These are phyloP conservation scores for Ormosia semicastrata DNA, from an alignment of 306 rosid species.

Conservation along the genomic window DNA sequence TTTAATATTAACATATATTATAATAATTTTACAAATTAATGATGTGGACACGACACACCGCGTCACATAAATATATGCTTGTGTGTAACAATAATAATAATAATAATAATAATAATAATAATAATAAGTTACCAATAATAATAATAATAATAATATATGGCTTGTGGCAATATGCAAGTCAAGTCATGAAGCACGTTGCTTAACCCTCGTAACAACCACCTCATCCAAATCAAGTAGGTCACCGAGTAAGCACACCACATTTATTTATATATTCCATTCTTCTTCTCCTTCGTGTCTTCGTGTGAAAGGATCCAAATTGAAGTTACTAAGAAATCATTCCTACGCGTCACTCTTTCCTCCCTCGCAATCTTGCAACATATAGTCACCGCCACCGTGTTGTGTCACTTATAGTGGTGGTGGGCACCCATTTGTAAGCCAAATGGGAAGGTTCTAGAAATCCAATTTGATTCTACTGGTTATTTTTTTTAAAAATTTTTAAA, in stretches of 20 bases:
- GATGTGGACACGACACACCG: slow-evolving; percentile 33
- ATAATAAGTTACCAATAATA: no score
- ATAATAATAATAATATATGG: neutral
- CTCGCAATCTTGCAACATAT: slow-evolving; percentile 6
- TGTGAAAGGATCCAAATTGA: slow-evolving; percentile 26
- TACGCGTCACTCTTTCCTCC: slow-evolving; percentile 34
- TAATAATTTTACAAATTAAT: neutral
- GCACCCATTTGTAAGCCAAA: slow-evolving; percentile 27
- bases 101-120: no score
- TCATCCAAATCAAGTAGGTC: slow-evolving; percentile 39
- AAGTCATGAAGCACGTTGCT: slow-evolving; percentile 44
- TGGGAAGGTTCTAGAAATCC: slow-evolving; percentile 10
- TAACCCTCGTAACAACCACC: slow-evolving; percentile 24
- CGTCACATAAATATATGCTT: slow-evolving; percentile 18
- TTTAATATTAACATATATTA: no score
- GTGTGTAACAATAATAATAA: neutral
- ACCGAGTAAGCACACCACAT: slow-evolving; percentile 35
- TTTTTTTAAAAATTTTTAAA: neutral
- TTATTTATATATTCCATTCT: neutral
- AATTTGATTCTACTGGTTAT: neutral
- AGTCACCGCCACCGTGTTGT: slow-evolving; percentile 20
- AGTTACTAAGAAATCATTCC: slow-evolving; percentile 27
- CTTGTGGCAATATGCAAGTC: slow-evolving; percentile 33
- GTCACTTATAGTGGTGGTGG: neutral
- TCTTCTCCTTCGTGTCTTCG: slow-evolving; percentile 19